Evolutionary conservation across 108 stramenopile species (phyloP).

Genomic region (Skeletonema potamos): DNA sequence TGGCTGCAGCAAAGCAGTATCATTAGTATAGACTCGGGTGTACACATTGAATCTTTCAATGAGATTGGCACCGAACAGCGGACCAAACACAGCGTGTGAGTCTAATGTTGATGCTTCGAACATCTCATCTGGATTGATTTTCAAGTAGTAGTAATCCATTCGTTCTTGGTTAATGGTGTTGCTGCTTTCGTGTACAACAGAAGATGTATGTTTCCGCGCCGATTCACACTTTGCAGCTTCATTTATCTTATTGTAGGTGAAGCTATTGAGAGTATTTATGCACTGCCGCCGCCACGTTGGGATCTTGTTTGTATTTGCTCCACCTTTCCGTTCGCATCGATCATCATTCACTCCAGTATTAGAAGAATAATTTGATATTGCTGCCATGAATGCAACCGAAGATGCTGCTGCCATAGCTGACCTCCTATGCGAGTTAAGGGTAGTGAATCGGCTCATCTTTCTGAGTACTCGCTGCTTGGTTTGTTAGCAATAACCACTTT

Average conservation of each 20-base stretch:
- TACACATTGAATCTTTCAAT: conserved; percentile 44
- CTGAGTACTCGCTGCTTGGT: too few relatives aligned
- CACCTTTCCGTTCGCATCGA: neutral
- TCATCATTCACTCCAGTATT: neutral
- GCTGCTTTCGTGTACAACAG: neutral
- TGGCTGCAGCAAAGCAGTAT: too few relatives aligned
- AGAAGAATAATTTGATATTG: neutral
- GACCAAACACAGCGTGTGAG: conserved; percentile 35
- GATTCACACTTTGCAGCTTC: neutral
- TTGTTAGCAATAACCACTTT: too few relatives aligned
- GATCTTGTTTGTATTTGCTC: neutral
- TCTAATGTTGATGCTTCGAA: conserved; percentile 11
- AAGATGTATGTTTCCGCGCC: neutral
- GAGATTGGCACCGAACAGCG: conserved; percentile 20
- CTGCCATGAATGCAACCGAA: neutral
- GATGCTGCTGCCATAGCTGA: neutral
- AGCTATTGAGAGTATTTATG: too few relatives aligned
- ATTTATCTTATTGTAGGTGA: too few relatives aligned
- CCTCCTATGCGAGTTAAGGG: neutral
- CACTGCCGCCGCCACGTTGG: neutral
- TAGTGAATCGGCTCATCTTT: neutral
- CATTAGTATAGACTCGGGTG: conserved; percentile 4
- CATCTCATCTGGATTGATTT: conserved; percentile 12
- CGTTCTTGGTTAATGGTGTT: neutral
- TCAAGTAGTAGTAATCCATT: conserved; percentile 18